phyloP scores from a whole-genome alignment of 2,329 filamentous ascomycete species.

The Xylariaceae sp. region DNA sequence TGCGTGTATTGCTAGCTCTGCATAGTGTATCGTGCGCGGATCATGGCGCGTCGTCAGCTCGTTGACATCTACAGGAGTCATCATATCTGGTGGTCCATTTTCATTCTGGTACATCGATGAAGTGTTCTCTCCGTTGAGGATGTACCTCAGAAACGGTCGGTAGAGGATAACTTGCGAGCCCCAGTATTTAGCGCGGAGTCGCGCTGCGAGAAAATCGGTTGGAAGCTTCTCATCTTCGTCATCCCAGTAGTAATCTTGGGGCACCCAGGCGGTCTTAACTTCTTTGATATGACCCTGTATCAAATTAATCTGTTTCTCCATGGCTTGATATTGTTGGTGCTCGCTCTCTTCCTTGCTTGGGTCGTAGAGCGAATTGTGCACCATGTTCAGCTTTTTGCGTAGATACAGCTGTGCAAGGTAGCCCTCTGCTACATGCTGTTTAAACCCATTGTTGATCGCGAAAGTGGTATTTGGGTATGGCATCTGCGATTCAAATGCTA shows the following conservation, averaged over 20 bases:
- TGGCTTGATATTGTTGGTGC: conserved; percentile 15
- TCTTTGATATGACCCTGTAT: conserved; percentile 45
- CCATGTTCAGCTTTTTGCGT: conserved; percentile 59
- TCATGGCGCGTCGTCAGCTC: conserved; percentile 28
- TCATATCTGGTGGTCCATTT: conserved; percentile 17
- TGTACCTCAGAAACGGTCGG: conserved; percentile 64
- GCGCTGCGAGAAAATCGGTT: conserved; percentile 71
- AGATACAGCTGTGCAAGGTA: conserved; percentile 62
- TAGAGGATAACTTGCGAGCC: conserved; percentile 87
- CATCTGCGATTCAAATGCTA: conserved; percentile 61
- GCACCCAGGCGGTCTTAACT: conserved; percentile 45
- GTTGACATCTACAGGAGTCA: conserved; percentile 12
- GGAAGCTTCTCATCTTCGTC: conserved; percentile 65
- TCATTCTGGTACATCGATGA: conserved; percentile 18
- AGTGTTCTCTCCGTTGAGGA: conserved; percentile 47
- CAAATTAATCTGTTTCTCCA: conserved; percentile 41
- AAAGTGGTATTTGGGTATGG: conserved; percentile 58
- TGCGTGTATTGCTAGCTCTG: conserved; percentile 62
- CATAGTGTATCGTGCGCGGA: conserved; percentile 49
- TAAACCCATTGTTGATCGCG: conserved; percentile 42
- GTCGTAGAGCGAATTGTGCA: conserved; percentile 55
- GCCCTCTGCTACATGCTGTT: conserved; percentile 50
- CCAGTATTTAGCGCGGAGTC: conserved; percentile 90
- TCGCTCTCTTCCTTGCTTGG: conserved; percentile 32
- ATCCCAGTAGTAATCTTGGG: conserved; percentile 51